These are phyloP conservation scores for Clarireedia sp. DNA, from an alignment of 2,329 filamentous ascomycete genomes.

Conservation along the genomic window DNA sequence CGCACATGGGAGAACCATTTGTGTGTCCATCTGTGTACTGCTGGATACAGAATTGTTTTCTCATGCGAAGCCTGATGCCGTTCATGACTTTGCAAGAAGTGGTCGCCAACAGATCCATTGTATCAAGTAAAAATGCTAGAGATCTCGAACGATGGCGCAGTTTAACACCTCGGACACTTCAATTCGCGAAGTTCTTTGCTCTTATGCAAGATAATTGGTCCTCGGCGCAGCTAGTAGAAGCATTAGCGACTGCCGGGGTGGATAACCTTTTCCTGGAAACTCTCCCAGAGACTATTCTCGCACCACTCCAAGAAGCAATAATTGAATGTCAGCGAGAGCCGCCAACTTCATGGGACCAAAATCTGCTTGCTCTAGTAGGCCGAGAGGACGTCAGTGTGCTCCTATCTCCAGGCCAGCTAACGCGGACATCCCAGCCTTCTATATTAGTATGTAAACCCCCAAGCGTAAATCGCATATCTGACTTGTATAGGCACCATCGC, in stretches of 20 bases:
- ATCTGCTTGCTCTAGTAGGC: conserved; percentile 67
- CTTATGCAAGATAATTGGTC: conserved; percentile 44
- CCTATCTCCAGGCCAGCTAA: conserved; percentile 40
- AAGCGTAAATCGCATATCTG: conserved; percentile 10
- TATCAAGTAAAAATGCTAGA: conserved; percentile 11
- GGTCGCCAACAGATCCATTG: conserved; percentile 28
- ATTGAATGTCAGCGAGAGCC: conserved; percentile 77
- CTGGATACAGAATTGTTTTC: conserved; percentile 39
- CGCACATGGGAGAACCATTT: conserved; percentile 40
- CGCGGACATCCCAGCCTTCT: conserved; percentile 19
- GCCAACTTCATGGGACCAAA: conserved; percentile 64
- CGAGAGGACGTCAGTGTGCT: conserved; percentile 72
- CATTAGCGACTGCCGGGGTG: conserved; percentile 64
- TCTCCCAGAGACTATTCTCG: conserved; percentile 75
- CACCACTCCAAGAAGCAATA: conserved; percentile 75
- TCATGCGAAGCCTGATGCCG: conserved; percentile 25
- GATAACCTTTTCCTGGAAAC: conserved; percentile 64
- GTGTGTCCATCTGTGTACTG: conserved; percentile 51
- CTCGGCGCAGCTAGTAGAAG: conserved; percentile 59
- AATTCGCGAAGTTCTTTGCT: conserved; percentile 61
- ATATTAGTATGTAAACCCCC: conserved; percentile 18
- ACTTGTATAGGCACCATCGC: conserved; percentile 45
- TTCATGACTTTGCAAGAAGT: conserved; percentile 45
- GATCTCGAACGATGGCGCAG: conserved; percentile 21
- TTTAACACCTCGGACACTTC: conserved; percentile 56